Conservation (phyloP, 352 stramenopile species). For the Globisporangium alternatum region DNA sequence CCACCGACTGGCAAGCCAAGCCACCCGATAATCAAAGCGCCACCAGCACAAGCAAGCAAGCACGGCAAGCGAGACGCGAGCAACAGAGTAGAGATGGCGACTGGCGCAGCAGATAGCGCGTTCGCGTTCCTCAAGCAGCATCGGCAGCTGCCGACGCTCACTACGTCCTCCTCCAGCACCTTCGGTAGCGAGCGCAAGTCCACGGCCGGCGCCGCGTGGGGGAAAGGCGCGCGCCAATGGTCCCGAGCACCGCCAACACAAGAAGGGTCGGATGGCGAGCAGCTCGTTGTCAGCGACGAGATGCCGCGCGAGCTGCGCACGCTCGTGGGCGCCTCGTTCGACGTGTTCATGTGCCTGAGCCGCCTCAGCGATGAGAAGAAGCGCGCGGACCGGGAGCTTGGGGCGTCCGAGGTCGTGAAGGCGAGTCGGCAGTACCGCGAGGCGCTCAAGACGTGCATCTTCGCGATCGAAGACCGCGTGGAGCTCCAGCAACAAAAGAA, state of each 20-base stretch:
- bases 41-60: neutral
- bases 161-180: neutral
- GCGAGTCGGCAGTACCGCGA: constrained; percentile 73
- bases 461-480: constrained; percentile 54
- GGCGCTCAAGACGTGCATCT: constrained; percentile 63
- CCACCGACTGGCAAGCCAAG: neutral
- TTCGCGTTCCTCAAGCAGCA: constrained; percentile 19
- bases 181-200: constrained; percentile 16
- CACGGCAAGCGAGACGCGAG: neutral
- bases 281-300: constrained; percentile 16
- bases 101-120: constrained; percentile 6
- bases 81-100: constrained; percentile 8
- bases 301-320: constrained; percentile 57
- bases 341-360: constrained; percentile 44
- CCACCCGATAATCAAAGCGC: neutral
- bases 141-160: constrained; percentile 9
- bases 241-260: constrained; percentile 4
- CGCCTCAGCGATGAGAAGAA: constrained; percentile 16
- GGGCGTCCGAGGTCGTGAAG: constrained; percentile 33
- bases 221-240: constrained; percentile 47
- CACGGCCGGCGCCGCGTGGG: constrained; percentile 44
- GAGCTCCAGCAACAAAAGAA: constrained; percentile 19
- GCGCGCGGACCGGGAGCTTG: constrained; percentile 19
- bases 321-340: constrained; percentile 57
- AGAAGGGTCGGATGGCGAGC: neutral